phyloP scores from a whole-genome alignment of 2,329 filamentous ascomycete genomes.

The Ilyonectria sp. region DNA sequence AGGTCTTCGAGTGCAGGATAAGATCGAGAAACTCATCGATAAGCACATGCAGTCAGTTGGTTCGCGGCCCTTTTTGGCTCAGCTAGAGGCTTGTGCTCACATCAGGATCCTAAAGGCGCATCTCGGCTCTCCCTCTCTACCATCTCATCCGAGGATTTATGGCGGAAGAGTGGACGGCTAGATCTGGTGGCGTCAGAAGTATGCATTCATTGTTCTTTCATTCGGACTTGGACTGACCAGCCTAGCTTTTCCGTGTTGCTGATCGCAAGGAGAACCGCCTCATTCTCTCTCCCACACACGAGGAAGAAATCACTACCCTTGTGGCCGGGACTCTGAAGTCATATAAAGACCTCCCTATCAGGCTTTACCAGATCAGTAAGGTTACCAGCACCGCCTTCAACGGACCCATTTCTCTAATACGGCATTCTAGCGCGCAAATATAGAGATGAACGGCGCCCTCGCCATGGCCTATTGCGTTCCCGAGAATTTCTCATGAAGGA shows the following conservation, averaged over 20 bases:
- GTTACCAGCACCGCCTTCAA: background rate
- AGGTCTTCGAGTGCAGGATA: constrained; percentile 88
- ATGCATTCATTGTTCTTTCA: constrained; percentile 1
- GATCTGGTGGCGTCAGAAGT: constrained; percentile 81
- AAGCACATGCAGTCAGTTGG: constrained; percentile 87
- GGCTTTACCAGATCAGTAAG: constrained; percentile 89
- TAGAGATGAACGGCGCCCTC: constrained; percentile 89
- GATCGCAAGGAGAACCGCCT: constrained; percentile 84
- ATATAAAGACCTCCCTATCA: constrained; percentile 87
- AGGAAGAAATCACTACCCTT: constrained; percentile 93
- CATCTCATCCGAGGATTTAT: constrained; percentile 87
- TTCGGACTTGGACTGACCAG: constrained; percentile 40
- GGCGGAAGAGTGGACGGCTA: constrained; percentile 88
- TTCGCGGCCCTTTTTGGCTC: constrained; percentile 50
- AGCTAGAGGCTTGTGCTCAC: constrained; percentile 19
- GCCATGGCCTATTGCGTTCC: constrained; percentile 88
- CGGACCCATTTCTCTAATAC: constrained; percentile 35
- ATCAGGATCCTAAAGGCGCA: constrained; percentile 67
- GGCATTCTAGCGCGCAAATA: constrained; percentile 83
- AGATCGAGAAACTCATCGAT: constrained; percentile 88
- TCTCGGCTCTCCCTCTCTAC: constrained; percentile 88
- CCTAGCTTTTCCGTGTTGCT: constrained; percentile 81
- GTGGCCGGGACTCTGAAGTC: constrained; percentile 82
- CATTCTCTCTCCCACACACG: constrained; percentile 92
- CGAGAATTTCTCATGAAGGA: constrained; percentile 99